phyloP scores from a whole-genome alignment of 306 rosid species.

The Acacia acuminata region DNA sequence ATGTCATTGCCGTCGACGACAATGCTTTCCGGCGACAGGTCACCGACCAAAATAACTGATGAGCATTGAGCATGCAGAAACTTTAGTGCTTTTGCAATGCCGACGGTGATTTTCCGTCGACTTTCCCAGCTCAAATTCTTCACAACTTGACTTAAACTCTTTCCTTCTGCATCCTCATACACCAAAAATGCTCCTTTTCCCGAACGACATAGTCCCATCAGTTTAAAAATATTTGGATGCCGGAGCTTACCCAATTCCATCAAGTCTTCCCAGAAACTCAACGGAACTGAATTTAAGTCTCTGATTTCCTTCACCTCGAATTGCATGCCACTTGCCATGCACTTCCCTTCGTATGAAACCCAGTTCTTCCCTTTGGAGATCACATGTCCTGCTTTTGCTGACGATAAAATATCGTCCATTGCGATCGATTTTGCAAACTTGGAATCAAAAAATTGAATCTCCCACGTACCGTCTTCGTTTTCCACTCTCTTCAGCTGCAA shows the following conservation, averaged over 20 bases:
- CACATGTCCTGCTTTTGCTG: conserved; percentile 50
- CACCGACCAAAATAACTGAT: conserved; percentile 44
- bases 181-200: conserved; percentile 63
- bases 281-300: conserved; percentile 35
- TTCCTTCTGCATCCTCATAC: conserved; percentile 50
- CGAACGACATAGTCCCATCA: conserved; percentile 58
- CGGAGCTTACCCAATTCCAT: conserved; percentile 50
- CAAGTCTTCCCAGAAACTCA: conserved; percentile 57
- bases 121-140: conserved; percentile 63
- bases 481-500: conserved; percentile 50
- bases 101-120: conserved; percentile 59
- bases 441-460: conserved; percentile 54
- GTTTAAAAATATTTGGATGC: conserved; percentile 58
- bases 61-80: conserved; percentile 53
- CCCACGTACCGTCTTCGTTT: conserved; percentile 67
- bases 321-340: conserved; percentile 37
- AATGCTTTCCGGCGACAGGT: conserved; percentile 61
- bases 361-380: conserved; percentile 48
- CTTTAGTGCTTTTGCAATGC: conserved; percentile 60
- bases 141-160: conserved; percentile 42
- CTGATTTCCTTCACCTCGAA: conserved; percentile 57
- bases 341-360: conserved; percentile 51
- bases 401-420: conserved; percentile 50
- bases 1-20: conserved; percentile 48
- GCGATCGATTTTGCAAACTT: conserved; percentile 42